Base-by-base conservation (phyloP, 2,329 filamentous ascomycete species). In the Madurella fahalii region DNA sequence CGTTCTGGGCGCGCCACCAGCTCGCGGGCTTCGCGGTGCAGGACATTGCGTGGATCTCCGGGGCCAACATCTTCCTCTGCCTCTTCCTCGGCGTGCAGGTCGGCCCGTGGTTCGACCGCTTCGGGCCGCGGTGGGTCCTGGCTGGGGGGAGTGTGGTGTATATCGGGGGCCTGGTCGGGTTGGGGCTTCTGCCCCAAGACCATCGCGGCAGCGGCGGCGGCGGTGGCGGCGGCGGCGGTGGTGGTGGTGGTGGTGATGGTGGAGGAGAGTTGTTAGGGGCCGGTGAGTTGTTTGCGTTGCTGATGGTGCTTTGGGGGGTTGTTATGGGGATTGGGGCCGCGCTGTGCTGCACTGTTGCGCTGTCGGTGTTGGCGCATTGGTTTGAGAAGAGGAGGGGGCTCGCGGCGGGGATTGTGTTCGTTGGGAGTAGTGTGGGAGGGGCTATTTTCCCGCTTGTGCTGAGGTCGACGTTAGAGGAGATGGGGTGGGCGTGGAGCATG, bases 21-120 rank as follows among this genome's bases (percentile, higher is more conserved):
- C 45, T 56, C 3, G 31, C 44, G 5, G 34, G 40, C 16, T 56
- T 46, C 30, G 15, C 49, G 2, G 41, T 53, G 4, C 50, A 53
- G 25, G 37, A 52, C 45, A 56, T 56, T 18, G 54, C 50, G 9
- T 56, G 54, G 54, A 56, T 56, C 20, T 54, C 52, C 13, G 77
- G 77, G 57, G 80, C 81, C 55, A 81, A 73, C 68, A 89, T 87
- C 53, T 84, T 59, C 17, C 42, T 52, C 17, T 56, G 54, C 34
- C 34, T 56, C 12, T 56, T 56, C 32, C 54, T 56, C 13, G 54
- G 54, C 7, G 54, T 56, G 9, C 54, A 56, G 34, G 18, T 56
- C 17, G 54, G 54, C 1, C 54, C 54, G 2, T 56, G 54, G 54
- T 56, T 56, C 32, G 54, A 56, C 50, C 37, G 50, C 2, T 56